phyloP scores from a whole-genome alignment of 306 rosid species.

The Corylus avellana region DNA sequence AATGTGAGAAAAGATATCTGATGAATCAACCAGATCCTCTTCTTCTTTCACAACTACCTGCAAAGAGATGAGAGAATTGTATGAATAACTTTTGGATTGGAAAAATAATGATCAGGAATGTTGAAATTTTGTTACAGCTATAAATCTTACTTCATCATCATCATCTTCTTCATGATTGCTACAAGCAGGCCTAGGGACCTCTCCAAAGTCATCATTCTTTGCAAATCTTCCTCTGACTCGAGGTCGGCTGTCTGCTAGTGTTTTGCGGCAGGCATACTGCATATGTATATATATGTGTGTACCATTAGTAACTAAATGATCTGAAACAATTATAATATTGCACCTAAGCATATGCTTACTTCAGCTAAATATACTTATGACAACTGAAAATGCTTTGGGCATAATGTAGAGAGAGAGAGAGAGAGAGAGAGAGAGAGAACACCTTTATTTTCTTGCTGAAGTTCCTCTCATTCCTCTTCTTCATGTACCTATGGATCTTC shows the following conservation, averaged over 20 bases:
- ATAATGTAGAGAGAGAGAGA: background rate
- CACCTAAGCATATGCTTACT: background rate
- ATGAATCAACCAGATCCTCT: conserved; percentile 92
- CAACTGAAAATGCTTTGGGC: background rate
- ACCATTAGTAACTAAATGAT: conserved; percentile 25
- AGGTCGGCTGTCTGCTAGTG: conserved; percentile 92
- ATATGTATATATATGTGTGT: conserved; percentile 7
- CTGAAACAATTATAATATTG: background rate
- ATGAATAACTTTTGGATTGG: conserved; percentile 20
- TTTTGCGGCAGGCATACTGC: conserved; percentile 98
- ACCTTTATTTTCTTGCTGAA: conserved; percentile 99
- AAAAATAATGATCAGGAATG: conserved; percentile 32
- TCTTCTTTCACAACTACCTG: conserved; percentile 94
- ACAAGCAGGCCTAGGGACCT: conserved; percentile 51
- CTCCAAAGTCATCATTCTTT: conserved; percentile 90
- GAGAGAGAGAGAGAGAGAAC: background rate
- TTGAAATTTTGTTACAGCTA: background rate
- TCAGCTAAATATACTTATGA: background rate
- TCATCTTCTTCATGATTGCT: conserved; percentile 88
- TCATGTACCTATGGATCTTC: conserved; percentile 94
- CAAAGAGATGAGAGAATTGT: conserved; percentile 21
- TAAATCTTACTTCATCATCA: conserved; percentile 73
- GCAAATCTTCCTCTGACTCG: conserved; percentile 98
- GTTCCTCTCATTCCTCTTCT: conserved; percentile 90
- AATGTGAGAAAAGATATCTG: conserved; percentile 92